Base-by-base conservation (phyloP, 73 alveolate species). In the Paramecium sexaurelia region DNA sequence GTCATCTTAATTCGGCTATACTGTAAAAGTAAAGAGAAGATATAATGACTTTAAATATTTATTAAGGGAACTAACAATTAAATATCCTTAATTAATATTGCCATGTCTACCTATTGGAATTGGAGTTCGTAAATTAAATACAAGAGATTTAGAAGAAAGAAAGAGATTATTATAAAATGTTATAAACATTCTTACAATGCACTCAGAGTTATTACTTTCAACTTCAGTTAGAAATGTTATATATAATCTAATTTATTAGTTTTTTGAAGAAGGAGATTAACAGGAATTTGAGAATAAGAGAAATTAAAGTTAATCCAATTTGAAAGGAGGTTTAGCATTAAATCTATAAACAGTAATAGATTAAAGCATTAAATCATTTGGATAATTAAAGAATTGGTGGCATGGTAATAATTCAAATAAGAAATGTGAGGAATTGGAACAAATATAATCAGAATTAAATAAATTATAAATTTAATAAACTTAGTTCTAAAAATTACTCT, bases 351-450 rank as follows among this genome's bases (percentile, higher is more conserved):
- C 57, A 13, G 61, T 71, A 1, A 37, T 71, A 13, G 86, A 71
- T 71, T 33, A 71, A 71, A 71, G 90, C 19, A 41, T 40, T 8
- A 78, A 78, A 26, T 41, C 68, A 7, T n/a, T 78, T 40, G 40
- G 47, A 19, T 41, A 78, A 29, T 45, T 78, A 43, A 41, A 22
- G 73, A 78, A 78, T 29, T 78, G 90, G 90, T 78, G 90, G 90
- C 39, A 45, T 19, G 90, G 90, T 13, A 41, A 37, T 11, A 17
- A 51, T 51, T 3, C 1, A 51, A 51, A 22, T 26, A 20, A 45
- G 20, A 39, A 39, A 6, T 22, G 22, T 78, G 90, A 78, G 9
- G 33, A 29, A 78, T 24, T 29, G 27, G 75, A 78, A 22, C 41
- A 2, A 78, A 61, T 61, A 32, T 26, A 37, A 11, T 2, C 5